Conservation (phyloP, 2,329 filamentous ascomycete genomes). For the Xylaria arbuscula region DNA sequence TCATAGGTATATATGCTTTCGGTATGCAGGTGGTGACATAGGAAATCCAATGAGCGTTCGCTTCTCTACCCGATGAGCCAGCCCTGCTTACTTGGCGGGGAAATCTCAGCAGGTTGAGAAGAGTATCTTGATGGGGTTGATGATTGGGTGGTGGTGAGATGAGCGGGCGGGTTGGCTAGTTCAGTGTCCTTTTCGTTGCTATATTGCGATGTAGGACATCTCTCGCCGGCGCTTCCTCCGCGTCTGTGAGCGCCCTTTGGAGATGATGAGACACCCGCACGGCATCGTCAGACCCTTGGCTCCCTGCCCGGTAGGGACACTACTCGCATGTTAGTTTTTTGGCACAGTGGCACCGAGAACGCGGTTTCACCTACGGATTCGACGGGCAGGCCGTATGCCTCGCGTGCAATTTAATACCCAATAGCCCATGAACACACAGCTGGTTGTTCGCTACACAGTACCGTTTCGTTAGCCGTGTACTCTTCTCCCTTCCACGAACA, state of each 20-base stretch:
- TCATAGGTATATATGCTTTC: constrained; percentile 18
- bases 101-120: constrained; percentile 7
- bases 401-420: constrained; percentile 37
- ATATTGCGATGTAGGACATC: constrained; percentile 39
- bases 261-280: constrained; percentile 34
- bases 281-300: constrained; percentile 34
- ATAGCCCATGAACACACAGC: constrained; percentile 40
- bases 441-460: constrained; percentile 37
- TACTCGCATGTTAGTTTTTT: constrained; percentile 21
- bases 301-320: constrained; percentile 21
- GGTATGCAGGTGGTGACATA: constrained; percentile 22
- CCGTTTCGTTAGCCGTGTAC: constrained; percentile 14
- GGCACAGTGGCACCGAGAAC: not conserved
- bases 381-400: constrained; percentile 30
- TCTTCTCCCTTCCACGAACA: no score
- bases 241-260: constrained; percentile 27
- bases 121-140: constrained; percentile 4
- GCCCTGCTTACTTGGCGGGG: constrained; percentile 5
- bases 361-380: constrained; percentile 28
- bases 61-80: constrained; percentile 10
- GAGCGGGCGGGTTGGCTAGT: not conserved
- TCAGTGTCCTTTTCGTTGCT: not conserved
- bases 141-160: not conserved
- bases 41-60: constrained; percentile 32
- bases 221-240: constrained; percentile 28